These are phyloP conservation scores for Phaeophleospora eucalypticola DNA, from an alignment of 2,329 filamentous ascomycete genomes.

Conservation along the genomic window DNA sequence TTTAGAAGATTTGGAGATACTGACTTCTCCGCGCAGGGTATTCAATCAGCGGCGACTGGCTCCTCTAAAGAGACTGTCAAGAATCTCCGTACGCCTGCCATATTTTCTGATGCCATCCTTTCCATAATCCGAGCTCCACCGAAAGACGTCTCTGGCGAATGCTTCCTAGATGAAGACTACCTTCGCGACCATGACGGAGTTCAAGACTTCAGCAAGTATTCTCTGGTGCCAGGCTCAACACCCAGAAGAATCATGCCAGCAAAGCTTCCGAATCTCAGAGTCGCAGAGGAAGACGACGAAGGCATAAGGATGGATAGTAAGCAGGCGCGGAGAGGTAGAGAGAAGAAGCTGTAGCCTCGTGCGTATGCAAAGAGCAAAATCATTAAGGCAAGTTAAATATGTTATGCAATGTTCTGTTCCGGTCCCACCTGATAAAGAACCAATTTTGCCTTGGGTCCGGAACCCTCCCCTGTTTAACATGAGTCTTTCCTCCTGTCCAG, in stretches of 20 bases:
- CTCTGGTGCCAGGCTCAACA: slow-evolving; percentile 57
- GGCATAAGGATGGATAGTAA: slow-evolving; percentile 65
- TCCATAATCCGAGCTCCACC: slow-evolving; percentile 63
- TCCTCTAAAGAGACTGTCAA: slow-evolving; percentile 30
- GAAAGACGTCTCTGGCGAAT: slow-evolving; percentile 61
- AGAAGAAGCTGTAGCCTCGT: neutral
- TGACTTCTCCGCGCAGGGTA: slow-evolving; percentile 36
- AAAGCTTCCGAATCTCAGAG: slow-evolving; percentile 63
- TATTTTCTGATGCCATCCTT: slow-evolving; percentile 77
- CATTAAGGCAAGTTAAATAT: neutral
- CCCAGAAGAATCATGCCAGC: slow-evolving; percentile 77
- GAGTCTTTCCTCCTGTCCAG: neutral
- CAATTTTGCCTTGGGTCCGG: neutral
- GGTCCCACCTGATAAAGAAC: neutral
- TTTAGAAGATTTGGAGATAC: too few relatives aligned
- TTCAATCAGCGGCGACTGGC: slow-evolving; percentile 72
- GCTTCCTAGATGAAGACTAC: slow-evolving; percentile 79
- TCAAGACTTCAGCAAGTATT: slow-evolving; percentile 69
- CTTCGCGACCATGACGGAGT: slow-evolving; percentile 61
- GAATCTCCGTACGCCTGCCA: slow-evolving; percentile 44
- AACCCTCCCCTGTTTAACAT: neutral
- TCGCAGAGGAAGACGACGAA: slow-evolving; percentile 77
- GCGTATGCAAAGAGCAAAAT: neutral
- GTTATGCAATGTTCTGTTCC: neutral
- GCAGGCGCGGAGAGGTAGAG: neutral